Percentiles rank a stretch among this genome's conserved stretches.
Evolutionary conservation across 495 filamentous ascomycete genomes (phyloP).

Genomic region (Penicillium tannophilum): DNA sequence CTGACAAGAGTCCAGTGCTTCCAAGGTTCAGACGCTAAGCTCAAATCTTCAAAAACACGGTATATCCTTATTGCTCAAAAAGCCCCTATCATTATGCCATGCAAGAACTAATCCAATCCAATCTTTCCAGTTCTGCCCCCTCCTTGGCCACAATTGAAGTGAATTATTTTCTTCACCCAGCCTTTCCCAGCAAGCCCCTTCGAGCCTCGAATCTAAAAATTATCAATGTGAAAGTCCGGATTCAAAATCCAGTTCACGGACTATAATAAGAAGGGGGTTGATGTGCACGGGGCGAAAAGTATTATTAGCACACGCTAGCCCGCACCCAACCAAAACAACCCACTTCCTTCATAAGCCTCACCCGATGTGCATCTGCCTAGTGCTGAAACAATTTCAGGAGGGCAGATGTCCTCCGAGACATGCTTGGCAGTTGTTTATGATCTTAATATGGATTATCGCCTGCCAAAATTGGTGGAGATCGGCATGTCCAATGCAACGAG

Average conservation of each 20-base stretch:
- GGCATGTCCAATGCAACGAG: background rate
- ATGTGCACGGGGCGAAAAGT: background rate
- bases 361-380: background rate
- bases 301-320: slow-evolving; percentile 2
- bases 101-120: too few relatives aligned
- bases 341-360: background rate
- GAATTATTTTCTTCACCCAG: background rate
- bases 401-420: background rate
- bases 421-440: background rate
- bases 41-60: too few relatives aligned
- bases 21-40: too few relatives aligned
- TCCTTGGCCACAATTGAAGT: background rate
- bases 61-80: too few relatives aligned
- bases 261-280: background rate
- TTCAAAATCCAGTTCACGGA: background rate
- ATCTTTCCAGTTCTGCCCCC: too few relatives aligned
- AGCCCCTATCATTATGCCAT: too few relatives aligned
- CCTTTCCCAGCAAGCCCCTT: background rate
- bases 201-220: background rate
- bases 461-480: background rate
- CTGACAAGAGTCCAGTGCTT: too few relatives aligned
- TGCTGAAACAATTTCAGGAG: background rate
- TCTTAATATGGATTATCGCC: background rate
- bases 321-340: background rate
- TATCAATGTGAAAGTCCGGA: background rate